These are phyloP conservation scores for Rhipidocladum racemiflorum DNA, from an alignment of 176 grass and related monocot genomes.

Conservation along the genomic window DNA sequence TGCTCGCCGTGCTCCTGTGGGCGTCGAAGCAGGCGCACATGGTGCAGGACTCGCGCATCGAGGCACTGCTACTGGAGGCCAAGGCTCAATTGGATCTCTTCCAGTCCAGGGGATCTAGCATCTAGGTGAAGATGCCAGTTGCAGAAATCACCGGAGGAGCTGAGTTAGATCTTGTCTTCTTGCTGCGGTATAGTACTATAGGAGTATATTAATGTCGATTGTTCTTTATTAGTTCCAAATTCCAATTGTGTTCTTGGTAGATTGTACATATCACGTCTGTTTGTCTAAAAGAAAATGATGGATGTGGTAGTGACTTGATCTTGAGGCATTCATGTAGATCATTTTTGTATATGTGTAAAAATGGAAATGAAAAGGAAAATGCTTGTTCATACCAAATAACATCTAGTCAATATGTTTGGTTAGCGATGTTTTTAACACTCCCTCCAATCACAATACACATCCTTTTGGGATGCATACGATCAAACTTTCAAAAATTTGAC, in stretches of 20 bases:
- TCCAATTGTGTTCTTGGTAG: neutral
- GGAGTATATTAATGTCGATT: conserved; percentile 6
- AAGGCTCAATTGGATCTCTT: conserved; percentile 66
- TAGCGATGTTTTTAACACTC: neutral
- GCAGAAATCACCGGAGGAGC: neutral
- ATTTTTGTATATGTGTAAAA: neutral
- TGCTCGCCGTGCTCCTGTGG: conserved; percentile 69
- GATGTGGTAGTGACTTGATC: neutral
- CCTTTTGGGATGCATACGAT: too few relatives aligned
- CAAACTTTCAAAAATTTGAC: too few relatives aligned
- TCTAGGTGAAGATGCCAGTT: conserved; percentile 29
- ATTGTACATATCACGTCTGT: conserved; percentile 19
- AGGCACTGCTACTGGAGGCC: conserved; percentile 54
- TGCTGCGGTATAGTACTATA: conserved; percentile 10
- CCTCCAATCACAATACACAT: too few relatives aligned
- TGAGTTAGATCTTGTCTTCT: neutral
- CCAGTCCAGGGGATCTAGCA: conserved; percentile 48
- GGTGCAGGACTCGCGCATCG: conserved; percentile 66
- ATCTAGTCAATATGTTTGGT: neutral
- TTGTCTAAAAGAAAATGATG: neutral
- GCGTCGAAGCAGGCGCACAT: conserved; percentile 80
- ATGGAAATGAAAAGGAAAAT: neutral
- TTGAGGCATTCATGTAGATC: neutral
- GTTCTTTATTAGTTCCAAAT: conserved; percentile 22
- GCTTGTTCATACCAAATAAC: neutral